Conservation (phyloP, 345 rosid genomes). For the Adansonia digitata region DNA sequence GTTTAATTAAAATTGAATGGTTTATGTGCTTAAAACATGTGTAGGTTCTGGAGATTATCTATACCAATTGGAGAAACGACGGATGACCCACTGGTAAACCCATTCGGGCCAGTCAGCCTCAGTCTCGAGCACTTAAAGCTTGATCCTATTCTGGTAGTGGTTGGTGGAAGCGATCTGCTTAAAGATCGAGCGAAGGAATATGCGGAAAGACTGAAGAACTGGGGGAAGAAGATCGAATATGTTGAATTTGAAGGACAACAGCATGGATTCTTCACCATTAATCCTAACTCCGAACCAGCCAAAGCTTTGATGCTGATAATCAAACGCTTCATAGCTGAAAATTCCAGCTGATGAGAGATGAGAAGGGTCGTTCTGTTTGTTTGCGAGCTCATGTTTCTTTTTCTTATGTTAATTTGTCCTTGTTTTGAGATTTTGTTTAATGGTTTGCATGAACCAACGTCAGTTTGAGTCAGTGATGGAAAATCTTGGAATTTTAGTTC, state of each 20-base stretch:
- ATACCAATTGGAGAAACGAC: constrained; percentile 46
- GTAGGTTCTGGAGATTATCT: constrained; percentile 58
- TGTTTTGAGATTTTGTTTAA: not conserved
- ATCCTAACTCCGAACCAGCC: constrained; percentile 40
- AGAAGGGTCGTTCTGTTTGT: too few relatives aligned
- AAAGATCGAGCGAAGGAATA: constrained; percentile 46
- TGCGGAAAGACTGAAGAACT: constrained; percentile 28
- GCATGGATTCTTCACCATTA: constrained; percentile 57
- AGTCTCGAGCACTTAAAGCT: constrained; percentile 27
- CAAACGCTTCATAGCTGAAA: constrained; percentile 33
- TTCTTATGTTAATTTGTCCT: not conserved
- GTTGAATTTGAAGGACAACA: constrained; percentile 48
- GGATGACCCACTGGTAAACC: constrained; percentile 56
- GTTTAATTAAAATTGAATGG: too few relatives aligned
- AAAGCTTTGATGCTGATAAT: constrained; percentile 35
- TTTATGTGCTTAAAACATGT: not conserved
- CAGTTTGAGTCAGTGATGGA: too few relatives aligned
- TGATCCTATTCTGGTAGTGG: constrained; percentile 48
- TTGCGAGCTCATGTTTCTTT: not conserved
- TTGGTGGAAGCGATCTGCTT: constrained; percentile 48
- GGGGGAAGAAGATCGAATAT: constrained; percentile 45
- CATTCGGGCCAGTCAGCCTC: constrained; percentile 44
- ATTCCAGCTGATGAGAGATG: constrained; percentile 17
- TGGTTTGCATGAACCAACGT: not conserved
- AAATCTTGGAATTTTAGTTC: too few relatives aligned